Conservation (phyloP, 2,329 filamentous ascomycete species). For the Aphanocladium album region DNA sequence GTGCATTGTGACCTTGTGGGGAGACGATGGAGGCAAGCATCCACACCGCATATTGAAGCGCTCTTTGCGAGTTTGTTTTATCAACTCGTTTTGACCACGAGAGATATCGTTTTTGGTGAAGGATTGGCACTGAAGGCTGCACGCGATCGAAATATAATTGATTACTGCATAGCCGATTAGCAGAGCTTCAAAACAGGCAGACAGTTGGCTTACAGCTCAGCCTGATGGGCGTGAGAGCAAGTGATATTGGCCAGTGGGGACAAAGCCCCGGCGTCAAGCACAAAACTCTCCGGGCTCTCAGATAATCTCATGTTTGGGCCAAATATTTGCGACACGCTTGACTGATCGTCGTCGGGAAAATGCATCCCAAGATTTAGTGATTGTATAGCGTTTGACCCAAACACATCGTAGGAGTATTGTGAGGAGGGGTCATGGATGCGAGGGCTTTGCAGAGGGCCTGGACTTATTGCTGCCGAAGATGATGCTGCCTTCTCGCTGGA, state of each 20-base stretch:
- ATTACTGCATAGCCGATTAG: slow-evolving; percentile 10
- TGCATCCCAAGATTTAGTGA: background rate
- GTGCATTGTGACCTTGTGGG: slow-evolving; percentile 22
- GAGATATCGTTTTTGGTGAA: slow-evolving; percentile 17
- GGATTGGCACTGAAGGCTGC: slow-evolving; percentile 16
- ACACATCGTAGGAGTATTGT: background rate
- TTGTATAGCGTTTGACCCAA: background rate
- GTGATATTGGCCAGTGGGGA: background rate
- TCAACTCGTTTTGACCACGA: slow-evolving; percentile 10
- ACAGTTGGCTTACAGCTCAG: slow-evolving; percentile 12
- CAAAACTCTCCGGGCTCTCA: background rate
- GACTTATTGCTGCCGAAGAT: background rate
- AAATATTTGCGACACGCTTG: background rate
- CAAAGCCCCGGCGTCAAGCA: background rate
- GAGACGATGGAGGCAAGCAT: slow-evolving; percentile 29
- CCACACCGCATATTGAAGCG: slow-evolving; percentile 33
- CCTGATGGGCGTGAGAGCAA: slow-evolving; percentile 5
- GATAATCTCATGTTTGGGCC: background rate
- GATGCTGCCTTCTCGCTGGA: background rate
- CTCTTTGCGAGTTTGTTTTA: slow-evolving; percentile 13
- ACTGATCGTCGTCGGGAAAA: background rate
- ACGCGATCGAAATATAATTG: slow-evolving; percentile 20
- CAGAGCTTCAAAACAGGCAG: background rate
- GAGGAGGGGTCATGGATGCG: background rate
- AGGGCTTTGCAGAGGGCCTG: background rate